Evolutionary conservation across 2,329 filamentous ascomycete genomes (phyloP).

Genomic region (Cladophialophora carrionii): DNA sequence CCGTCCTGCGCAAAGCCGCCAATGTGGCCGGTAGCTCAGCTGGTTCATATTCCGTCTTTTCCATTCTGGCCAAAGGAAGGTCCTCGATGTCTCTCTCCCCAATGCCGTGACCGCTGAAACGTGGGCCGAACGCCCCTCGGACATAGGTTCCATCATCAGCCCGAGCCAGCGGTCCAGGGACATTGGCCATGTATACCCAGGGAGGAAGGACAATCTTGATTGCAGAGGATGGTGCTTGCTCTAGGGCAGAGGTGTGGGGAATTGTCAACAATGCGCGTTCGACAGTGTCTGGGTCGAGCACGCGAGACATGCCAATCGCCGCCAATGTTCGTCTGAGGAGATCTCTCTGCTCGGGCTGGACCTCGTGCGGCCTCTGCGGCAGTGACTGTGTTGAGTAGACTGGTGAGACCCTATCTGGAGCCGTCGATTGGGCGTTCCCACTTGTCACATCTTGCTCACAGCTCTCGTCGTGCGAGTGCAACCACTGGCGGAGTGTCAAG

Average conservation of each 20-base stretch:
- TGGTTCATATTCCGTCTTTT: conserved; percentile 18
- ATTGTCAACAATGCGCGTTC: conserved; percentile 15
- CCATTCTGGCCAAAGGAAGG: conserved; percentile 29
- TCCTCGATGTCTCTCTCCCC: conserved; percentile 35
- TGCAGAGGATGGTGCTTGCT: background rate
- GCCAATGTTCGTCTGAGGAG: conserved; percentile 41
- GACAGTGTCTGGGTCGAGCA: conserved; percentile 29
- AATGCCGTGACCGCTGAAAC: conserved; percentile 49
- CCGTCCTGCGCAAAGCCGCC: background rate
- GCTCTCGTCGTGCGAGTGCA: conserved; percentile 16
- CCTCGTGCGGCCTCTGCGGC: conserved; percentile 6
- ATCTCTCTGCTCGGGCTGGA: conserved; percentile 18
- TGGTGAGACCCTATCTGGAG: background rate
- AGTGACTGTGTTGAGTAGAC: background rate
- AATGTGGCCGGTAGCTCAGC: conserved; percentile 10
- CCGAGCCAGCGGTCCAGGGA: conserved; percentile 41
- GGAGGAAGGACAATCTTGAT: conserved; percentile 19
- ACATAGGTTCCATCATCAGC: conserved; percentile 49
- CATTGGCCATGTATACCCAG: conserved; percentile 31
- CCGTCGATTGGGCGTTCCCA: background rate
- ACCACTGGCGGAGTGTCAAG: conserved; percentile 17
- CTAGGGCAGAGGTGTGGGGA: conserved; percentile 6
- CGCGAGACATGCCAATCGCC: conserved; percentile 43
- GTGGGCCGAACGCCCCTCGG: conserved; percentile 46
- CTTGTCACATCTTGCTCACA: conserved; percentile 7